These are phyloP conservation scores for Gillenia trifoliata DNA, from an alignment of 306 rosid genomes.

Conservation along the genomic window DNA sequence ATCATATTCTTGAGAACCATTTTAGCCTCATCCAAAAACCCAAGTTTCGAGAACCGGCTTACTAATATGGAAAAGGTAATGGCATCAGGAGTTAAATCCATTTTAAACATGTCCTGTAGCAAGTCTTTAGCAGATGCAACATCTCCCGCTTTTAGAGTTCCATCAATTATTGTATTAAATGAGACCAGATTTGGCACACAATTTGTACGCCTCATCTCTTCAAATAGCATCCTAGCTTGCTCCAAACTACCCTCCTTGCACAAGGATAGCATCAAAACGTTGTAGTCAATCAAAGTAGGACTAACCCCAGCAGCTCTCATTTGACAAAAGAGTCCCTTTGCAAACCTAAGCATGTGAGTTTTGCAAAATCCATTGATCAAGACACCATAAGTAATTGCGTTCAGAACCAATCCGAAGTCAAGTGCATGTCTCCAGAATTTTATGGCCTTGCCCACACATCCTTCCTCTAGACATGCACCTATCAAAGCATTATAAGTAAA, in stretches of 20 bases:
- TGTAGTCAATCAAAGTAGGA: conserved; percentile 53
- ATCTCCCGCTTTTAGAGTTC: conserved; percentile 65
- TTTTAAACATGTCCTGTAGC: conserved; percentile 47
- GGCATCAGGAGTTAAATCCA: conserved; percentile 49
- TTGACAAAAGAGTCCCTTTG: conserved; percentile 65
- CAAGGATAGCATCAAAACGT: conserved; percentile 51
- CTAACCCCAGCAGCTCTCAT: conserved; percentile 49
- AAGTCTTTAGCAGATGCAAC: conserved; percentile 43
- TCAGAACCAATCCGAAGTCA: conserved; percentile 46
- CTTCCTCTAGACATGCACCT: conserved; percentile 45
- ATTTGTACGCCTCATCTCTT: conserved; percentile 50
- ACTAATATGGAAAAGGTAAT: conserved; percentile 62
- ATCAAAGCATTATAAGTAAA: conserved; percentile 58
- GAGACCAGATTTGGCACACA: conserved; percentile 45
- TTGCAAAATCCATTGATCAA: conserved; percentile 82
- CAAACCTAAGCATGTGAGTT: conserved; percentile 57
- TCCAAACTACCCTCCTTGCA: conserved; percentile 66
- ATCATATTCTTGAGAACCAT: conserved; percentile 57
- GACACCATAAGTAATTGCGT: conserved; percentile 46
- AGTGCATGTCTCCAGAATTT: conserved; percentile 49
- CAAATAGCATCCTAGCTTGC: conserved; percentile 68
- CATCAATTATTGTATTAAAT: conserved; percentile 63
- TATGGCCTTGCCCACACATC: conserved; percentile 43
- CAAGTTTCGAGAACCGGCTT: conserved; percentile 52
- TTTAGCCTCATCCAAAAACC: conserved; percentile 57